phyloP scores from a whole-genome alignment of 2,329 filamentous ascomycete species.

The Aurifilum marmelostoma region DNA sequence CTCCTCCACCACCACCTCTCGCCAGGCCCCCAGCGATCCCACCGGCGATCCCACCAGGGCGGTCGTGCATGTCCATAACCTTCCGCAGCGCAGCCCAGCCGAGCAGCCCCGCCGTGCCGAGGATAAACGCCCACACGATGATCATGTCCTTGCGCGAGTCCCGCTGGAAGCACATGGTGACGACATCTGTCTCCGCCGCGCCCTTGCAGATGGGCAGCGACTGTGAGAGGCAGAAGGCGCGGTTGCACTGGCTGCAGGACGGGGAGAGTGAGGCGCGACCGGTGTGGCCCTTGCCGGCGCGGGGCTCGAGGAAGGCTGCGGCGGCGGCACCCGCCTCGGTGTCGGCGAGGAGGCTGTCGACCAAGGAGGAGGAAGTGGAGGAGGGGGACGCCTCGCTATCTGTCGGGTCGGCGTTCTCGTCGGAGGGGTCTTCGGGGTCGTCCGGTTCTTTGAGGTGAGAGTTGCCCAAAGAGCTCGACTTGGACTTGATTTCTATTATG shows the following conservation, averaged over 20 bases:
- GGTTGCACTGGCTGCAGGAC: slow-evolving; percentile 65
- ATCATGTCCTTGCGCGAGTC: slow-evolving; percentile 69
- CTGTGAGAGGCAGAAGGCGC: slow-evolving; percentile 64
- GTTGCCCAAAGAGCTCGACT: slow-evolving; percentile 52
- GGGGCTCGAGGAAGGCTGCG: slow-evolving; percentile 24
- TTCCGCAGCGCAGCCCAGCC: slow-evolving; percentile 62
- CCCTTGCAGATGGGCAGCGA: slow-evolving; percentile 65
- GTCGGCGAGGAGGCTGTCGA: slow-evolving; percentile 6
- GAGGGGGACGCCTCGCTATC: slow-evolving; percentile 30
- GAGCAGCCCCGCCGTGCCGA: slow-evolving; percentile 60
- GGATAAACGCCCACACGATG: slow-evolving; percentile 67
- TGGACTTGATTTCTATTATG: slow-evolving; percentile 50
- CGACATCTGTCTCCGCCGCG: slow-evolving; percentile 63
- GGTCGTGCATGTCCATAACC: slow-evolving; percentile 47
- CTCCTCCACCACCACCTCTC: slow-evolving; percentile 16
- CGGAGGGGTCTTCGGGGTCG: slow-evolving; percentile 30
- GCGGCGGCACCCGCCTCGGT: slow-evolving; percentile 25
- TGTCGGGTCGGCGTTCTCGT: slow-evolving; percentile 30
- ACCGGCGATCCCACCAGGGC: slow-evolving; percentile 30
- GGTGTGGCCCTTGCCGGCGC: slow-evolving; percentile 24
- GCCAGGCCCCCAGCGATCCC: slow-evolving; percentile 16
- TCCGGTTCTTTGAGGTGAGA: slow-evolving; percentile 31
- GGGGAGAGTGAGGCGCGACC: slow-evolving; percentile 43
- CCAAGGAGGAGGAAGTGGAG: slow-evolving; percentile 17
- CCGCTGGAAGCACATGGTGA: slow-evolving; percentile 67